These are phyloP conservation scores for Trichoderma sp. DNA, from an alignment of 2,329 filamentous ascomycete genomes.

Conservation along the genomic window DNA sequence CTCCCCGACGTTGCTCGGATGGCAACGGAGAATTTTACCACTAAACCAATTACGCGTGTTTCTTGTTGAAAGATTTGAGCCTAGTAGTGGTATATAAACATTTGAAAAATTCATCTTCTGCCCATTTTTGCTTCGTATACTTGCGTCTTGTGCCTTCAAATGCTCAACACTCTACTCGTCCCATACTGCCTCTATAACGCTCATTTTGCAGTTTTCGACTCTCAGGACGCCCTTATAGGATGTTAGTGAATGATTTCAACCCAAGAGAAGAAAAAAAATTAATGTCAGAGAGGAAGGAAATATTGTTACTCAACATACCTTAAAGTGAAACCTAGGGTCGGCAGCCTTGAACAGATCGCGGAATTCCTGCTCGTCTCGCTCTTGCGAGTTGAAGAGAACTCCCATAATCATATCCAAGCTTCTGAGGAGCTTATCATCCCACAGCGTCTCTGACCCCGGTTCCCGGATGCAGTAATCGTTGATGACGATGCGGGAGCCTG, in stretches of 20 bases:
- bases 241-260: background rate
- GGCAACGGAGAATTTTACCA: conserved; percentile 39
- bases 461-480: conserved; percentile 49
- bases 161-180: conserved; percentile 32
- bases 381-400: conserved; percentile 53
- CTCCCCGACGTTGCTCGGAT: conserved; percentile 37
- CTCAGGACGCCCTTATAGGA: conserved; percentile 43
- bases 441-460: conserved; percentile 42
- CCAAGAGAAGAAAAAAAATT: background rate
- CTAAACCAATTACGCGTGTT: conserved; percentile 32
- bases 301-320: conserved; percentile 34
- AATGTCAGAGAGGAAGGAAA: background rate
- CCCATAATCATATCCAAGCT: conserved; percentile 57
- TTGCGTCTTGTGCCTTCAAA: background rate
- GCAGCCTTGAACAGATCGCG: conserved; percentile 46
- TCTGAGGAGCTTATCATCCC: conserved; percentile 51
- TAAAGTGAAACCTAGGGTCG: conserved; percentile 47
- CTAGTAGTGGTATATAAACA: background rate
- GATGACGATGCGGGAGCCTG: conserved; percentile 52
- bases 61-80: background rate
- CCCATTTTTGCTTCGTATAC: background rate
- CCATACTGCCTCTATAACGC: conserved; percentile 53
- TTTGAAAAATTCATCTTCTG: background rate
- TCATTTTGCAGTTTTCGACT: conserved; percentile 48
- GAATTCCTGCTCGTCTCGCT: conserved; percentile 52